A percentile compares a stretch with the other conserved stretches of the same genome.
phyloP scores from a whole-genome alignment of 2,329 filamentous ascomycete species.

The Colletotrichum higginsianum region DNA sequence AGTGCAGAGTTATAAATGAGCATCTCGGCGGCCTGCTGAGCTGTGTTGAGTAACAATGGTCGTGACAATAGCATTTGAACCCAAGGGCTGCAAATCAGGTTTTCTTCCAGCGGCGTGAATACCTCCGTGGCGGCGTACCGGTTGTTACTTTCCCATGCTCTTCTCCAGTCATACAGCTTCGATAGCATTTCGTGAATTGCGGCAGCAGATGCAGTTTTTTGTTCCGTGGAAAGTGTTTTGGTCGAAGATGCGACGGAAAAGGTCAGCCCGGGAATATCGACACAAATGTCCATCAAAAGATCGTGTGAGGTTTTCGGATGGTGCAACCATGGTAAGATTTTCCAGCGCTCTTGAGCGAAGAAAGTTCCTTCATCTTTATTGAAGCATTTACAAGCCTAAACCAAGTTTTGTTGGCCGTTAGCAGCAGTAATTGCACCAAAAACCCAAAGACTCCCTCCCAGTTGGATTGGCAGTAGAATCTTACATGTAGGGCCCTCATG shows the following conservation, averaged over 20 bases:
- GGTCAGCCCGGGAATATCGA: constrained; percentile 19
- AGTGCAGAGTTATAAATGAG: constrained; percentile 30
- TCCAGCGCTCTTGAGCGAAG: constrained; percentile 22
- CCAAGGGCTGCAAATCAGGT: neutral
- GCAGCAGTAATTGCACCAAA: neutral
- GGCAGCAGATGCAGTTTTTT: neutral
- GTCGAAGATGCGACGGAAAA: neutral
- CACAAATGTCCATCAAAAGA: constrained; percentile 15
- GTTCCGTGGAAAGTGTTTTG: neutral
- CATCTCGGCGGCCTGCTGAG: constrained; percentile 15
- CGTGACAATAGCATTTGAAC: neutral
- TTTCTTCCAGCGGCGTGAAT: neutral
- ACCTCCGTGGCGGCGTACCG: constrained; percentile 6
- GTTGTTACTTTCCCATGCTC: constrained; percentile 12
- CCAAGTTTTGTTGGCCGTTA: rapidly evolving
- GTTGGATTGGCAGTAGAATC: neutral
- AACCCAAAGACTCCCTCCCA: too few species aligned
- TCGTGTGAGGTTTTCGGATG: constrained; percentile 19
- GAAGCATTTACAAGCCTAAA: constrained; percentile 29
- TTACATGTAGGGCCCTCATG: constrained; percentile 25
- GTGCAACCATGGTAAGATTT: constrained; percentile 16
- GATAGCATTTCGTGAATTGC: neutral
- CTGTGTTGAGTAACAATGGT: neutral
- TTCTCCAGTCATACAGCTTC: constrained; percentile 10
- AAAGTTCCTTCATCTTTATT: constrained; percentile 10